These are phyloP conservation scores for Fusarium gaditjirri DNA, from an alignment of 2,329 filamentous ascomycete species.

Conservation along the genomic window DNA sequence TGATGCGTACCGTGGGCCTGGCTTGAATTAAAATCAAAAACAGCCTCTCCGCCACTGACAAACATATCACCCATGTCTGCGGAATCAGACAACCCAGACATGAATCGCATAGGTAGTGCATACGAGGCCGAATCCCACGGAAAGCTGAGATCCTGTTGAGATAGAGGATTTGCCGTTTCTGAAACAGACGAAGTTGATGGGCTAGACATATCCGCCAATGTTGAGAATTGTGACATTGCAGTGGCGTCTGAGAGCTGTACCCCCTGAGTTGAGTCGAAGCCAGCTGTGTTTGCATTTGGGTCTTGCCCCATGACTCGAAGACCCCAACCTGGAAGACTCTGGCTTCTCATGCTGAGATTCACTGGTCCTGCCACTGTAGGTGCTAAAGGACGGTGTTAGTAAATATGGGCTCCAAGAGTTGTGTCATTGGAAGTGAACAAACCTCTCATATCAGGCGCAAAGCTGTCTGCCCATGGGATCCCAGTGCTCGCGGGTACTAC, in stretches of 20 bases:
- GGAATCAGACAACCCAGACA: not conserved
- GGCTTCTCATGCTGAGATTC: not conserved
- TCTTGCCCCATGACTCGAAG: not conserved
- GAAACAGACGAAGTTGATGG: not conserved
- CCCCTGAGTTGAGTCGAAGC: not conserved
- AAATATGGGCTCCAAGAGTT: fast-evolving
- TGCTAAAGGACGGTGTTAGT: not conserved
- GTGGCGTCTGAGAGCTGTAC: not conserved
- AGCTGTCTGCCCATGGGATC: not conserved
- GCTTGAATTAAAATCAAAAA: not conserved
- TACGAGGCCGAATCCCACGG: not conserved
- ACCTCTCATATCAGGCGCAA: not conserved
- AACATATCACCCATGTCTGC: not conserved
- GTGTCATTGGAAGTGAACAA: fast-evolving
- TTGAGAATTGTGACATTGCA: not conserved
- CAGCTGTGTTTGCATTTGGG: not conserved
- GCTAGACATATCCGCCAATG: not conserved
- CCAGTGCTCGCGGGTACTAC: not conserved
- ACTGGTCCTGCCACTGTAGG: too few relatives aligned
- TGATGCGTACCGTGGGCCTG: not conserved
- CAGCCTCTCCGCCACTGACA: not conserved
- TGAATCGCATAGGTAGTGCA: not conserved
- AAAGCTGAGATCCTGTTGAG: not conserved
- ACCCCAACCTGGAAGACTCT: not conserved
- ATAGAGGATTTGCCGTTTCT: not conserved